Percentiles rank a stretch among this genome's conserved stretches.
Conservation (phyloP, 345 rosid genomes). For the Citrus inodora region DNA sequence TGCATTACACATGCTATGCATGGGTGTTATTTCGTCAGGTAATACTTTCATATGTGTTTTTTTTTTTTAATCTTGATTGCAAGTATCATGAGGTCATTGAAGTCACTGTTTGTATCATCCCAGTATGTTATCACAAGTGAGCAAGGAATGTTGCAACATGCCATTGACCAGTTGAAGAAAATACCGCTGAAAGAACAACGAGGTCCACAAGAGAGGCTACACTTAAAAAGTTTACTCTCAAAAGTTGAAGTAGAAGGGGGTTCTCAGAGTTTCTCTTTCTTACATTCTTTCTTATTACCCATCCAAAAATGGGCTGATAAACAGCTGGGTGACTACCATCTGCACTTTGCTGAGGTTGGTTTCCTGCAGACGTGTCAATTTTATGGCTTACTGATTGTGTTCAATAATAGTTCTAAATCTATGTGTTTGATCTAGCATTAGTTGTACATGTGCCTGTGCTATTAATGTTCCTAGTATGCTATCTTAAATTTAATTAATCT, state of each 20-base stretch:
- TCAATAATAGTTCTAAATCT: background rate
- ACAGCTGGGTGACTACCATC: constrained; percentile 85
- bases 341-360: constrained; percentile 78
- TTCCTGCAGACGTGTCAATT: background rate
- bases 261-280: constrained; percentile 47
- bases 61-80: background rate
- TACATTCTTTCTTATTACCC: constrained; percentile 83
- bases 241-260: constrained; percentile 66
- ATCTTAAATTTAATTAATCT: background rate
- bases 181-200: constrained; percentile 90
- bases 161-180: constrained; percentile 80
- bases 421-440: background rate
- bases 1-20: constrained; percentile 87
- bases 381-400: background rate
- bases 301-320: constrained; percentile 90
- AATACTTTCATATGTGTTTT: constrained; percentile 15
- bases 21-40: constrained; percentile 97
- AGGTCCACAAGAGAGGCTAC: constrained; percentile 95
- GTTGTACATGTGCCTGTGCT: background rate
- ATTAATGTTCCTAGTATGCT: background rate
- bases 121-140: constrained; percentile 88
- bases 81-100: constrained; percentile 12
- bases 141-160: constrained; percentile 73
- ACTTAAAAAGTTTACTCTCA: constrained; percentile 70
- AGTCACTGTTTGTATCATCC: constrained; percentile 23